phyloP scores from a whole-genome alignment of 306 rosid genomes.

The Begonia fuchsioides region DNA sequence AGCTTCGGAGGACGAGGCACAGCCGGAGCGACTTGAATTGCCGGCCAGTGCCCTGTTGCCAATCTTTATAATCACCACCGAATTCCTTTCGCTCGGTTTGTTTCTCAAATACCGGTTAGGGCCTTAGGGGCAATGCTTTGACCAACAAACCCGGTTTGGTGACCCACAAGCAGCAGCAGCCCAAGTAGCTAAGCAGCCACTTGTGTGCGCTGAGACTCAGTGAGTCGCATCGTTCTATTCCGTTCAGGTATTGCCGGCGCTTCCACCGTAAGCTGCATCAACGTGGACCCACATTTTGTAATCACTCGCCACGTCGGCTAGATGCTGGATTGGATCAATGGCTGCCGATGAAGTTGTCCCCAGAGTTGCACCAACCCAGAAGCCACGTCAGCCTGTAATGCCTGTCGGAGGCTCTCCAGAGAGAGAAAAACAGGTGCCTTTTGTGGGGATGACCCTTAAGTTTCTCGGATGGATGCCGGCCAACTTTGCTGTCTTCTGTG shows the following conservation, averaged over 20 bases:
- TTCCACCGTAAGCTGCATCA: conserved; percentile 59
- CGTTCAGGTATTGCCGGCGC: conserved; percentile 27
- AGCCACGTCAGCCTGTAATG: conserved; percentile 20
- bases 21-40: too few species aligned
- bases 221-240: conserved; percentile 31
- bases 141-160: conserved; percentile 17
- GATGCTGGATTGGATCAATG: conserved; percentile 27
- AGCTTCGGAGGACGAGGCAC: too few species aligned
- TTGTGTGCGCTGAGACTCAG: conserved; percentile 49
- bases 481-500: conserved; percentile 39
- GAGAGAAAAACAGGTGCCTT: conserved; percentile 16
- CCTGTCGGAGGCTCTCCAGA: conserved; percentile 11
- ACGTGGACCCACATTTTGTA: conserved; percentile 46
- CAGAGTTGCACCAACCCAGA: conserved; percentile 29
- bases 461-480: conserved; percentile 31
- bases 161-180: conserved; percentile 50
- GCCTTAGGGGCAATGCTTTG: too few species aligned
- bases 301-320: conserved; percentile 28
- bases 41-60: too few species aligned
- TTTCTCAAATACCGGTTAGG: too few species aligned
- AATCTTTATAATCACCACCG: too few species aligned
- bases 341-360: conserved; percentile 45
- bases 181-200: conserved; percentile 39
- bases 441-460: conserved; percentile 21
- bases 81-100: too few species aligned